These are phyloP conservation scores for Yarrowia sp. DNA, from an alignment of 805 yeast genomes.

Conservation along the genomic window DNA sequence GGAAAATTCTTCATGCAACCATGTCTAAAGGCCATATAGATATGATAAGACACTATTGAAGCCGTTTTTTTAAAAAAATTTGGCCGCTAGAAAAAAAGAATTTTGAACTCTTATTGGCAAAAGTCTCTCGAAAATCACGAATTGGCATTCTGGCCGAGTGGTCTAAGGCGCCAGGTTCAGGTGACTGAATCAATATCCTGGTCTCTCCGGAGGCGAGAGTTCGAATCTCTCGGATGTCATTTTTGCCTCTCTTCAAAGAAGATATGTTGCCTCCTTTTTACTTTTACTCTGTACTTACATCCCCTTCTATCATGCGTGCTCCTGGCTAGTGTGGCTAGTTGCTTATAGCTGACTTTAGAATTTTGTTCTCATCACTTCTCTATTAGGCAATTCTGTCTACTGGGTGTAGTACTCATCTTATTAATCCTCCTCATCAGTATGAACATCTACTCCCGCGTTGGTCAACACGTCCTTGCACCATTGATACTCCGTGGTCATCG, in stretches of 20 bases:
- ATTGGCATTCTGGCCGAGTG: conserved; percentile 22
- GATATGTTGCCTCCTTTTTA: too few species aligned
- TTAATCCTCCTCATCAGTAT: background rate
- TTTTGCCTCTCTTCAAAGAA: too few species aligned
- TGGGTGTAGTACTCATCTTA: background rate
- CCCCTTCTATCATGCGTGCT: background rate
- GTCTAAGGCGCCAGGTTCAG: conserved; percentile 25
- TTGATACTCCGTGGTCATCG: background rate
- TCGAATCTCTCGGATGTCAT: conserved; percentile 25
- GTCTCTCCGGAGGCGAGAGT: conserved; percentile 25
- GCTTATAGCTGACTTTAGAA: too few species aligned
- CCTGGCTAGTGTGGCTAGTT: too few species aligned
- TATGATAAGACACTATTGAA: too few species aligned
- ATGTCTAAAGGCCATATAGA: too few species aligned
- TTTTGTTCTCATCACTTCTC: too few species aligned
- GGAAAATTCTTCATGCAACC: too few species aligned
- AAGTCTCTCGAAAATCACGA: background rate
- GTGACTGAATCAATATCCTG: conserved; percentile 24
- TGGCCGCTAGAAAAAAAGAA: too few species aligned
- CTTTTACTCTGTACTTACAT: background rate
- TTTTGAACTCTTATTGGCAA: too few species aligned
- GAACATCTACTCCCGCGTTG: background rate
- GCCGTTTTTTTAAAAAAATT: too few species aligned
- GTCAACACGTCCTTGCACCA: background rate
- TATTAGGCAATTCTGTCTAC: too few species aligned